A percentile compares a stretch with the other conserved stretches of the same genome.
Evolutionary conservation across 768 basidiomycete species (phyloP).

Genomic region (Thelephora ganbajun): DNA sequence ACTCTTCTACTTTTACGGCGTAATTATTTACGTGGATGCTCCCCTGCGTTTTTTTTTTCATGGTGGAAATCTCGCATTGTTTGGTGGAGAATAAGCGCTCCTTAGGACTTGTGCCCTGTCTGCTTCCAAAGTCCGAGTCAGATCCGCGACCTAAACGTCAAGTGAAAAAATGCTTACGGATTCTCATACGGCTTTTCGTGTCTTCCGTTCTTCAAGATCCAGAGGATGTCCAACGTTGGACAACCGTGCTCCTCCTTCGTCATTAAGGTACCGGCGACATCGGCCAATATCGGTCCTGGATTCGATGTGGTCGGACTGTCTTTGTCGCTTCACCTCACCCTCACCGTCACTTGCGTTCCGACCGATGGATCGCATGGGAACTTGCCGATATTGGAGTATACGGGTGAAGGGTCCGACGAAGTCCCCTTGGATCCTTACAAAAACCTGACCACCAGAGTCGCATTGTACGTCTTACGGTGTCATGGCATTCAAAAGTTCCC

Average conservation of each 20-base stretch:
- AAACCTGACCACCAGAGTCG: constrained; percentile 93
- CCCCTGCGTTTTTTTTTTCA: too few relatives aligned
- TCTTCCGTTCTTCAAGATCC: too few relatives aligned
- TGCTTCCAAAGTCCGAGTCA: too few relatives aligned
- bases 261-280: constrained; percentile 90
- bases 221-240: too few relatives aligned
- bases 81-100: too few relatives aligned
- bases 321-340: constrained; percentile 70
- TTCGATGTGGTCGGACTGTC: constrained; percentile 99
- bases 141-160: too few relatives aligned
- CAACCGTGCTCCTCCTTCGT: constrained; percentile 24
- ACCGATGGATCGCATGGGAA: constrained; percentile 20
- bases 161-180: too few relatives aligned
- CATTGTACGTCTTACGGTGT: constrained; percentile 95
- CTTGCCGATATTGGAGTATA: constrained; percentile 57
- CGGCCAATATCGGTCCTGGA: constrained; percentile 96
- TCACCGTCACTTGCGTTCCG: constrained; percentile 42
- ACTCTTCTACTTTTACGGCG: too few relatives aligned
- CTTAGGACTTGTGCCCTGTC: too few relatives aligned
- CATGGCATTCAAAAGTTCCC: constrained; percentile 67
- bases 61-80: too few relatives aligned
- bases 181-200: too few relatives aligned
- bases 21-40: too few relatives aligned
- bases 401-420: constrained; percentile 80
- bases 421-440: constrained; percentile 93